Conservation (phyloP, 371 early-diverging fungal genomes). For the Haplosporangium sp. region DNA sequence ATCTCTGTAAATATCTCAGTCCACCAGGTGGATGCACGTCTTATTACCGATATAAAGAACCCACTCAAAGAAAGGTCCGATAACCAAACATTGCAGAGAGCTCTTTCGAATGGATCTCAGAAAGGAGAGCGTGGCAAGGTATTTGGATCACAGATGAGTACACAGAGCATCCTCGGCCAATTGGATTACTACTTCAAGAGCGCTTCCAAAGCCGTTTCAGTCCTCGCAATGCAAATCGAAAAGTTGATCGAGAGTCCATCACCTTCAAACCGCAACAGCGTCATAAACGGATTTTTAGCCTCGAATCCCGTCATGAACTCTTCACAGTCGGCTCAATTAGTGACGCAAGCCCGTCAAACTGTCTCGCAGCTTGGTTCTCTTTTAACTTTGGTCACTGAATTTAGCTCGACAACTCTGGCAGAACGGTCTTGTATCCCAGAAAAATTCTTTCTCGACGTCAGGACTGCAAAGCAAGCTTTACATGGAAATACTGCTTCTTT, state of each 20-base stretch:
- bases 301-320: slow-evolving; percentile 39
- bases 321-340: slow-evolving; percentile 47
- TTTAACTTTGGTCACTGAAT: slow-evolving; percentile 51
- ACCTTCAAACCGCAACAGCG: slow-evolving; percentile 11
- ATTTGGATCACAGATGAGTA: slow-evolving; percentile 43
- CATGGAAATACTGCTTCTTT: slow-evolving; percentile 45
- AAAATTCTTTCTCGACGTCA: slow-evolving; percentile 35
- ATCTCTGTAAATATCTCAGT: slow-evolving; percentile 38
- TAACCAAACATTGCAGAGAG: slow-evolving; percentile 9
- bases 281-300: slow-evolving; percentile 10
- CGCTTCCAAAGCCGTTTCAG: slow-evolving; percentile 39
- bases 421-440: slow-evolving; percentile 32
- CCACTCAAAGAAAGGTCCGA: slow-evolving; percentile 18
- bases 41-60: slow-evolving; percentile 37
- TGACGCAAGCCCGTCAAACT: slow-evolving; percentile 48
- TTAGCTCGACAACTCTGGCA: slow-evolving; percentile 25
- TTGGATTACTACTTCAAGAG: slow-evolving; percentile 52
- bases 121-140: slow-evolving; percentile 35
- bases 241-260: slow-evolving; percentile 41
- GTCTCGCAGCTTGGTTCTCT: slow-evolving; percentile 53
- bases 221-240: slow-evolving; percentile 42
- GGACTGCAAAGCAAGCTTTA: slow-evolving; percentile 35
- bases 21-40: slow-evolving; percentile 47
- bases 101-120: slow-evolving; percentile 33
- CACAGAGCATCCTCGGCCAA: slow-evolving; percentile 42